Evolutionary conservation across 2,329 filamentous ascomycete species (phyloP).

Genomic region (Ceratocystis alfenasii): DNA sequence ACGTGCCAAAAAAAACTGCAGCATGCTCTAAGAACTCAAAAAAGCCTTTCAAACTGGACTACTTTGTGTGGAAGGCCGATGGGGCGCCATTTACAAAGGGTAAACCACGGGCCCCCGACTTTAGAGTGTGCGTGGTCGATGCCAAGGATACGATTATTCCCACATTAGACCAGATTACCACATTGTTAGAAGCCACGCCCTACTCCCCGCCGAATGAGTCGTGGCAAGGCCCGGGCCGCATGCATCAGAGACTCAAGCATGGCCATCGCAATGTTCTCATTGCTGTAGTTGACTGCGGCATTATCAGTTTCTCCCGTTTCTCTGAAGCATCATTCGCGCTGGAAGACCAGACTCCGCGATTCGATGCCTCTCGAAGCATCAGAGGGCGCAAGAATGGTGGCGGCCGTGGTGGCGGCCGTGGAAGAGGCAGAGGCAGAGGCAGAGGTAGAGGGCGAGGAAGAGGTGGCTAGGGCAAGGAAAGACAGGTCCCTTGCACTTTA

Average conservation of each 20-base stretch:
- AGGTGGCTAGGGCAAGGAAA: not conserved
- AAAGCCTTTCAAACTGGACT: constrained; percentile 60
- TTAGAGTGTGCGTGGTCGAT: constrained; percentile 71
- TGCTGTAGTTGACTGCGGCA: constrained; percentile 77
- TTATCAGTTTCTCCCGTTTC: constrained; percentile 77
- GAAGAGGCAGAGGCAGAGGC: constrained; percentile 33
- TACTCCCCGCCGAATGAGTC: constrained; percentile 28
- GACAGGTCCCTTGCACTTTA: too few species aligned
- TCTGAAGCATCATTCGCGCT: constrained; percentile 68
- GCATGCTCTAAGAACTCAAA: constrained; percentile 25
- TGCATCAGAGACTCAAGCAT: constrained; percentile 72
- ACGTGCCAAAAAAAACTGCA: constrained; percentile 39
- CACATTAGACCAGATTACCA: constrained; percentile 56
- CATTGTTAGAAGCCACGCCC: constrained; percentile 62
- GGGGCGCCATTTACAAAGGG: constrained; percentile 60
- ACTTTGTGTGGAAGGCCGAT: constrained; percentile 64
- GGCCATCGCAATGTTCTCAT: constrained; percentile 74
- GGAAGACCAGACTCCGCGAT: constrained; percentile 57
- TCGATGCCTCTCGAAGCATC: constrained; percentile 30
- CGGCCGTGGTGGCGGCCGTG: constrained; percentile 32
- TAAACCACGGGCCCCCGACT: constrained; percentile 67
- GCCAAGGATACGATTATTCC: constrained; percentile 61
- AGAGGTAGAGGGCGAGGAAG: constrained; percentile 25
- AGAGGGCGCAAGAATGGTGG: constrained; percentile 31
- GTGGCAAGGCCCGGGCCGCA: constrained; percentile 34